These are phyloP conservation scores for Cutaneotrichosporon sp. DNA, from an alignment of 1,284 basidiomycete genomes.

Conservation along the genomic window DNA sequence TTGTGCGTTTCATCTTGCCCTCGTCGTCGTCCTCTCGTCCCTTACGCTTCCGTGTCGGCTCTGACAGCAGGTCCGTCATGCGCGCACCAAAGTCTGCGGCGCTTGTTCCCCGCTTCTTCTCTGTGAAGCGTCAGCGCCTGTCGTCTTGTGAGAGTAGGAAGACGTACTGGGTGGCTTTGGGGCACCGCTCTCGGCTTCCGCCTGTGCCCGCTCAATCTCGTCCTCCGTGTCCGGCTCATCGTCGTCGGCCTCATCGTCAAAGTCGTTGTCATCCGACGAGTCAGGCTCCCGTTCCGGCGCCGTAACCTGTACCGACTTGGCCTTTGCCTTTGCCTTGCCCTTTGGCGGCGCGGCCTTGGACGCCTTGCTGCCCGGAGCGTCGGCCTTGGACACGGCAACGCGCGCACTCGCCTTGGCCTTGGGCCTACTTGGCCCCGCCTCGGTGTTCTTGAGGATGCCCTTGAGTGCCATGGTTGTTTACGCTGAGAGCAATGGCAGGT, in stretches of 20 bases:
- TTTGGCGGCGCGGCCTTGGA: conserved; percentile 6
- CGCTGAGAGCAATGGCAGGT: not conserved
- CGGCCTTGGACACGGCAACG: not conserved
- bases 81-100: conserved; percentile 44
- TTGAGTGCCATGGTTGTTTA: conserved; percentile 13
- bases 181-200: conserved; percentile 4
- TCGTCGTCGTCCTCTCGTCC: conserved; percentile 5
- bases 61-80: conserved; percentile 42
- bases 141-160: not conserved
- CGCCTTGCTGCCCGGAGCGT: not conserved
- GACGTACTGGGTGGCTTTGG: conserved; percentile 15
- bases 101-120: conserved; percentile 43
- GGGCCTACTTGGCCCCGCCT: conserved; percentile 9
- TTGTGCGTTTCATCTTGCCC: conserved; percentile 6
- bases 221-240: conserved; percentile 18
- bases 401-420: conserved; percentile 7
- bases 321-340: conserved; percentile 7
- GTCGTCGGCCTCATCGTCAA: conserved; percentile 10
- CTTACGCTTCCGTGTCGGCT: conserved; percentile 26
- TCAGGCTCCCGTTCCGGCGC: not conserved
- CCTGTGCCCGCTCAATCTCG: conserved; percentile 16
- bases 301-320: conserved; percentile 1
- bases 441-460: conserved; percentile 19
- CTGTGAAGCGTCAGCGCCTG: too few species aligned
- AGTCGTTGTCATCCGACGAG: conserved; percentile 9